phyloP scores from a whole-genome alignment of 2,329 filamentous ascomycete genomes.

The Aspergillus hiratsukae region DNA sequence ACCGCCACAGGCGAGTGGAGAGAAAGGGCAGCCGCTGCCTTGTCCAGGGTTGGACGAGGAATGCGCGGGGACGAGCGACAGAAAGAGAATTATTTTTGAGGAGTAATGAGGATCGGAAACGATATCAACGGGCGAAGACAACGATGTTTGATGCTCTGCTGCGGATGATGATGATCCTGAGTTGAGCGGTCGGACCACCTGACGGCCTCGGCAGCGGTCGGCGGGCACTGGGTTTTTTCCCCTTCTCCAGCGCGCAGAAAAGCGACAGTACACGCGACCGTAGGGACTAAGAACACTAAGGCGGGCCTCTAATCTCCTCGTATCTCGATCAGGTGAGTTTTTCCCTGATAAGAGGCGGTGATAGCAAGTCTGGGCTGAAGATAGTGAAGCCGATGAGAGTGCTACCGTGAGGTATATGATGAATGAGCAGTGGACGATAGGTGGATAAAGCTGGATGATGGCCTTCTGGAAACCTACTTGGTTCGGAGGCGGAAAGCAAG shows the following conservation, averaged over 20 bases:
- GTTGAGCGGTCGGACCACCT: constrained; percentile 27
- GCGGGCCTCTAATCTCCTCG: not conserved
- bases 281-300: not conserved
- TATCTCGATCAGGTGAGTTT: not conserved
- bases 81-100: constrained; percentile 1
- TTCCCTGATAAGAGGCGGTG: not conserved
- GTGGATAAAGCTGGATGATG: not conserved
- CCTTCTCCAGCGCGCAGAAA: not conserved
- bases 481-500: not conserved
- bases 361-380: not conserved
- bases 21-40: constrained; percentile 9
- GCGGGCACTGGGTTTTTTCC: constrained; percentile 9
- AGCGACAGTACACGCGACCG: not conserved
- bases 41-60: constrained; percentile 10
- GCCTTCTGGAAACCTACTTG: not conserved
- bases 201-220: constrained; percentile 26
- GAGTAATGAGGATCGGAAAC: constrained; percentile 1
- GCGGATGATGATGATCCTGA: constrained; percentile 17
- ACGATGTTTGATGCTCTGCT: constrained; percentile 5
- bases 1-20: constrained; percentile 20
- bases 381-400: not conserved
- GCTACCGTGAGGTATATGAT: not conserved
- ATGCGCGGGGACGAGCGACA: constrained; percentile 10
- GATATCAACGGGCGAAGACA: constrained; percentile 5
- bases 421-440: not conserved